Evolutionary conservation across 805 yeast species (phyloP), one percentile per base, ranked within the genome.

Genomic region (Candida argentea): DNA sequence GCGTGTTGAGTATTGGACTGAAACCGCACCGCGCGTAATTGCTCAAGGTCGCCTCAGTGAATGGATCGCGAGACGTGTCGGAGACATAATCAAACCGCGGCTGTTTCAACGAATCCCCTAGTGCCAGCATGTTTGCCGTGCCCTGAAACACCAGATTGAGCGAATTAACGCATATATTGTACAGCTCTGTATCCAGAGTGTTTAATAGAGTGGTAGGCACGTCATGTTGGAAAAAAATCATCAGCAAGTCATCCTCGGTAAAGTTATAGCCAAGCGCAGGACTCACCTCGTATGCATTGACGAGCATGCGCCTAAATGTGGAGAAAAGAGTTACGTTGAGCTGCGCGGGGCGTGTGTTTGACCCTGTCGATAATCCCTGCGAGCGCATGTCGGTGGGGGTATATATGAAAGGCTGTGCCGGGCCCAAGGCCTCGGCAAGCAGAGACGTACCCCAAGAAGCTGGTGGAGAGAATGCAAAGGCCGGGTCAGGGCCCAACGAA

Each of bases 1-100:
- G n/a, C 37, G 70, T 27, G 52, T 67, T 52, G 16, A 85, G 46
- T 1, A 84, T 63, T 0, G 94, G 85, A 0, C 82, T 65, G 29
- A 57, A 67, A 0, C 95, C 96, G 39, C 77, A 64, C 13, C 50
- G 33, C 4, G 75, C 46, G 24, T 61, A 60, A 2, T 52, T 38
- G 22, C 44, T 42, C 22, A 75, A 52, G 1, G 66, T 38, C 0
- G 32, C 34, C 10, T 54, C 37, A 0, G 66, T 49, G 42, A 70
- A 77, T 1, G 60, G 56, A 8, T 25, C 20, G 0, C 36, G 39
- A 1, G 46, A 40, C 16, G 49, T 36, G 37, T 76, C 76, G 6
- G 43, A 16, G 5, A 52, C 43, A 27, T 41, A 45, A 18, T 55
- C 34, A 34, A 59, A 61, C 19, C 43, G 47, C 3, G 50, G 29